phyloP scores from a whole-genome alignment of 306 rosid genomes.

The Quillaja saponaria region DNA sequence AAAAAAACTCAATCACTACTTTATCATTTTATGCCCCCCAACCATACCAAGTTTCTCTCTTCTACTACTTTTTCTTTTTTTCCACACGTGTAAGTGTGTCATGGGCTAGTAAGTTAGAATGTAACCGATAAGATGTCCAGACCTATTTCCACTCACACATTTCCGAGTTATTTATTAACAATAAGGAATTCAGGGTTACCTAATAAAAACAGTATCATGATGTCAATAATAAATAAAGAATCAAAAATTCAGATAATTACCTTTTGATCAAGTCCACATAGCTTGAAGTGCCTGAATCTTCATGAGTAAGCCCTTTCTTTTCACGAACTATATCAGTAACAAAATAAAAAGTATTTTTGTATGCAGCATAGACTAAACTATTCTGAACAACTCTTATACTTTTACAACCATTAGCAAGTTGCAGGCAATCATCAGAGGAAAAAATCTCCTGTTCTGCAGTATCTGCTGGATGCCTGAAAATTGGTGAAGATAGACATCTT shows the following conservation, averaged over 20 bases:
- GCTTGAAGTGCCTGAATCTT: constrained; percentile 45
- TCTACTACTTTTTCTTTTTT: too few relatives aligned
- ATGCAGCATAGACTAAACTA: constrained; percentile 76
- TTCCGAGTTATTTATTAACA: constrained; percentile 17
- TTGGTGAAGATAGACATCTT: constrained; percentile 76
- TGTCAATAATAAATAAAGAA: constrained; percentile 15
- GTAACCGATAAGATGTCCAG: constrained; percentile 20
- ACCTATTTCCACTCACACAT: not conserved
- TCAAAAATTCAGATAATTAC: too few relatives aligned
- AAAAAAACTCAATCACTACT: too few relatives aligned
- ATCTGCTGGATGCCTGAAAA: constrained; percentile 56
- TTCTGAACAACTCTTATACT: constrained; percentile 58
- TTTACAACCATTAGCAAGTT: constrained; percentile 67
- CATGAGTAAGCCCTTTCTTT: constrained; percentile 63
- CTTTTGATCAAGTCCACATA: constrained; percentile 50
- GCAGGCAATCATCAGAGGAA: constrained; percentile 40
- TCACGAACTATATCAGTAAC: constrained; percentile 43
- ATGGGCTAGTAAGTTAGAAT: too few relatives aligned
- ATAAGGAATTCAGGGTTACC: constrained; percentile 23
- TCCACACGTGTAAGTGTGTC: too few relatives aligned
- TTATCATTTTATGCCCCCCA: too few relatives aligned
- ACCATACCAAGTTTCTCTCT: too few relatives aligned
- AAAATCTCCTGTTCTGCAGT: constrained; percentile 17
- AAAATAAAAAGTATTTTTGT: constrained; percentile 56
- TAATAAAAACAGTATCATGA: constrained; percentile 28